A percentile compares a stretch with the other conserved stretches of the same genome.
Conservation (phyloP, 495 filamentous ascomycete genomes). For the Aspergillus wentii region DNA sequence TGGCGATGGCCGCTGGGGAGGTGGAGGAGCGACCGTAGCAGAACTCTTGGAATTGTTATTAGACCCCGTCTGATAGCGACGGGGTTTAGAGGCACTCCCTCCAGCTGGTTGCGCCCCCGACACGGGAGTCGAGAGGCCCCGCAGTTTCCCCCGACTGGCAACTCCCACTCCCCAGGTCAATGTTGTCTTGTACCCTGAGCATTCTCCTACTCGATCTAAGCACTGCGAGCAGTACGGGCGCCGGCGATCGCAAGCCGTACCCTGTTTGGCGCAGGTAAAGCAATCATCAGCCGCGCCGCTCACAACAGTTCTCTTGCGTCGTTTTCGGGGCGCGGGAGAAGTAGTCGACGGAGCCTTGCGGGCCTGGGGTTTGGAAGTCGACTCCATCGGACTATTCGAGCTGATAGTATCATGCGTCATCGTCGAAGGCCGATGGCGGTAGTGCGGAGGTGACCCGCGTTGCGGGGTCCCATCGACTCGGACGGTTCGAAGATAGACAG, state of each 20-base stretch:
- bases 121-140: constrained; percentile 82
- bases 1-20: constrained; percentile 9
- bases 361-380: constrained; percentile 21
- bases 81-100: no score
- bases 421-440: constrained; percentile 1
- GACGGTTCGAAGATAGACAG: constrained; percentile 5
- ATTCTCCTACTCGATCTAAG: constrained; percentile 85
- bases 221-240: constrained; percentile 95
- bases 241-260: constrained; percentile 82
- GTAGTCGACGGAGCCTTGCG: constrained; percentile 18
- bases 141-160: constrained; percentile 90
- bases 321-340: constrained; percentile 54
- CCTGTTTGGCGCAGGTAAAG: constrained; percentile 83
- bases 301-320: constrained; percentile 80
- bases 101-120: constrained; percentile 29
- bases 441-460: constrained; percentile 12
- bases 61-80: no score
- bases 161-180: constrained; percentile 98
- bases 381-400: constrained; percentile 13
- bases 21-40: not conserved
- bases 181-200: constrained; percentile 94
- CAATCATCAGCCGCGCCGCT: constrained; percentile 93
- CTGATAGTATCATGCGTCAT: constrained; percentile 5
- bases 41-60: no score
- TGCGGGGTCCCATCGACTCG: constrained; percentile 21